Percentiles rank a stretch among this genome's conserved stretches.
Conservation (phyloP, 768 basidiomycete genomes). For the Collybiopsis luxurians region DNA sequence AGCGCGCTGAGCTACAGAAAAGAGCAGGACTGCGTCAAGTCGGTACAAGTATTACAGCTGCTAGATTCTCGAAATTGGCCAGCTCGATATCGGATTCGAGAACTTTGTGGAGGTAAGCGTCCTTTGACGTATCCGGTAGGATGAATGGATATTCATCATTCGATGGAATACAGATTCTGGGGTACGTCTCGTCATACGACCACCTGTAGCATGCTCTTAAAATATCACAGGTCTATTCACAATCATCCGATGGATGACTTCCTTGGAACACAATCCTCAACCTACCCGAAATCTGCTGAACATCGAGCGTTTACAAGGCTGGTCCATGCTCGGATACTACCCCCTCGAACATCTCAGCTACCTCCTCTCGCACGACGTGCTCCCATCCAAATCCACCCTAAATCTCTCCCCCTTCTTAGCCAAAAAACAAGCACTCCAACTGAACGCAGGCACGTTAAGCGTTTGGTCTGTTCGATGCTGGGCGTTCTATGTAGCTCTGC, state of each 20-base stretch:
- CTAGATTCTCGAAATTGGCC: slow-evolving; percentile 51
- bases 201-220: not conserved
- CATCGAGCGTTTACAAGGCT: slow-evolving; percentile 79
- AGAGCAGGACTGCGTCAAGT: slow-evolving; percentile 53
- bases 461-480: slow-evolving; percentile 81
- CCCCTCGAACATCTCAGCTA: slow-evolving; percentile 78
- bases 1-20: slow-evolving; percentile 69
- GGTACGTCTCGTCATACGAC: slow-evolving; percentile 42
- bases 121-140: no score
- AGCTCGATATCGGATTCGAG: slow-evolving; percentile 63
- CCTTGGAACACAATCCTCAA: slow-evolving; percentile 67
- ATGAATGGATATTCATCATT: no score
- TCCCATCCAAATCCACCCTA: slow-evolving; percentile 45
- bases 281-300: slow-evolving; percentile 69
- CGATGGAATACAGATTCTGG: slow-evolving; percentile 49
- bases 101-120: slow-evolving; percentile 52
- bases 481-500: slow-evolving; percentile 76
- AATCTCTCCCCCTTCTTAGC: slow-evolving; percentile 38
- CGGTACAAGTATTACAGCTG: slow-evolving; percentile 54
- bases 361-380: slow-evolving; percentile 55
- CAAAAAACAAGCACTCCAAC: slow-evolving; percentile 37
- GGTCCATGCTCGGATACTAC: slow-evolving; percentile 77
- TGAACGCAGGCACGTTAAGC: slow-evolving; percentile 43
- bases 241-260: slow-evolving; percentile 77
- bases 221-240: slow-evolving; percentile 60